Evolutionary conservation across 305 asterid genomes (phyloP), one percentile per base, ranked within the genome.

Genomic region (Fraxinus baroniana): DNA sequence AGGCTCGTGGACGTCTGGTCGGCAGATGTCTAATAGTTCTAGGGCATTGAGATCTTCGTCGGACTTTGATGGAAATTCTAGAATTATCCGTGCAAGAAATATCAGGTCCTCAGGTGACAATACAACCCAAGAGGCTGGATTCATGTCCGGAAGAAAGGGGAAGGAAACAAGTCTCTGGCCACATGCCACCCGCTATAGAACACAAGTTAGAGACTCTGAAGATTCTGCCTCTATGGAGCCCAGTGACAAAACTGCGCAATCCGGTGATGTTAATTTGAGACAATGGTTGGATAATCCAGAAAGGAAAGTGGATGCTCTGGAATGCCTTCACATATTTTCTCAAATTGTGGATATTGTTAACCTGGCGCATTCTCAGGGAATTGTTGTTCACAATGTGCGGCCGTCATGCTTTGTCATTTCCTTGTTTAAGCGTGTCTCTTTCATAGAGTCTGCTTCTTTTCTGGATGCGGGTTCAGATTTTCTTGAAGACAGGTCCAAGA

Each of bases 371-470:
- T 91, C 95, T 13, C 96, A 93, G 87, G 98, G 98, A 74, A 89
- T 92, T 76, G 91, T 91, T 62, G 90, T 94, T 24, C 96, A 93
- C 82, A 94, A 94, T 88, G 92, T 94, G 32, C 83, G 98, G 18
- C 99, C 99, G 2, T 96, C 99, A 1, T 96, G 98, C 85, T 96
- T 96, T 73, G 83, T 93, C 79, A 91, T 96, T 97, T 96, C 98
- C 64, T 92, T 98, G 0, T 89, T 85, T 32, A 91, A 92, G 33
- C 91, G 96, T 1, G 94, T 96, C 35, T 90, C 99, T 2, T 96
- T 96, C 85, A 93, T 96, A 30, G 98, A 94, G 80, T 94, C 98
- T 26, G 96, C 93, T 6, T 93, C 99, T 55, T 91, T 98, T 89
- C 93, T 98, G 9, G 98, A 92, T 86, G 92, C 95, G 0, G 90